phyloP scores from a whole-genome alignment of 2,329 filamentous ascomycete species.

The Venturia nashicola region DNA sequence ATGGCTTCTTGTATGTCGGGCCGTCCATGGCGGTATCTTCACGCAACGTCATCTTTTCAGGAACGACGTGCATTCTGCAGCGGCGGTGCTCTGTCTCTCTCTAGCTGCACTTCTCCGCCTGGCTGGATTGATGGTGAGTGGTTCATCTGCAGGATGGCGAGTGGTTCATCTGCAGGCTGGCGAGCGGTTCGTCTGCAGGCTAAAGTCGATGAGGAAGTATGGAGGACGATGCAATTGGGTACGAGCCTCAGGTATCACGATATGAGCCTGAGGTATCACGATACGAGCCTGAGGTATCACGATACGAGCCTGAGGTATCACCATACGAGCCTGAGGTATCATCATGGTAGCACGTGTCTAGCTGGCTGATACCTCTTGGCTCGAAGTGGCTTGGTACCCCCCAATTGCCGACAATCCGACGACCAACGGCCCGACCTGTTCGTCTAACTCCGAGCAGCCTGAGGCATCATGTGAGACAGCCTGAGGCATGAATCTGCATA shows the following conservation, averaged over 20 bases:
- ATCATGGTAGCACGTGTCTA: background rate
- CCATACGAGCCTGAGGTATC: too few species aligned
- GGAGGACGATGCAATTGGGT: too few species aligned
- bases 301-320: too few species aligned
- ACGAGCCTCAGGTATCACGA: too few species aligned
- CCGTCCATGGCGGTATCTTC: background rate
- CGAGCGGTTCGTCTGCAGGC: background rate
- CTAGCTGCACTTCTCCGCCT: background rate
- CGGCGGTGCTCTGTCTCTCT: background rate
- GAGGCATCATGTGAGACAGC: too few species aligned
- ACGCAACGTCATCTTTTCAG: background rate
- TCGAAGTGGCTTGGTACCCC: background rate
- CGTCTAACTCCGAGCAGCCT: too few species aligned
- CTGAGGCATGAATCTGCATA: too few species aligned
- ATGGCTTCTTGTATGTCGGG: background rate
- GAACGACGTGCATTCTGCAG: background rate
- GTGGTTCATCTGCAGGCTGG: background rate
- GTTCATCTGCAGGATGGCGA: background rate
- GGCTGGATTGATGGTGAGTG: background rate
- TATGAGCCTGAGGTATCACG: too few species aligned
- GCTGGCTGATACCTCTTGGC: background rate
- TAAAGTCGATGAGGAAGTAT: background rate
- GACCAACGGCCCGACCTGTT: background rate
- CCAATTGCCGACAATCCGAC: background rate
- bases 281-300: too few species aligned